Conservation (phyloP, 2,329 filamentous ascomycete genomes). For the Fusarium sp. region DNA sequence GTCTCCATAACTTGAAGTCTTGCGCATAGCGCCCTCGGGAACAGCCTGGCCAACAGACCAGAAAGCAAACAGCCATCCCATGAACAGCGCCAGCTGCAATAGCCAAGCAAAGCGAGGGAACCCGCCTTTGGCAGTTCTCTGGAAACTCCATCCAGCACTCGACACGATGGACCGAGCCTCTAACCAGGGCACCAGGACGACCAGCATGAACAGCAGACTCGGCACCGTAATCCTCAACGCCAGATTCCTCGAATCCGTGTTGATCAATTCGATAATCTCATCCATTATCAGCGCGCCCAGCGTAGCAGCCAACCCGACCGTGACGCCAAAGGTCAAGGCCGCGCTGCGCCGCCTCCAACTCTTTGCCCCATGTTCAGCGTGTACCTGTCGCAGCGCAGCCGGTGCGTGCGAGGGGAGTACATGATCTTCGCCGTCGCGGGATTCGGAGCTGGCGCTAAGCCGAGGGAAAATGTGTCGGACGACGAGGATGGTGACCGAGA, state of each 20-base stretch:
- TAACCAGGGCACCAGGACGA: constrained; percentile 81
- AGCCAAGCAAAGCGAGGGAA: constrained; percentile 72
- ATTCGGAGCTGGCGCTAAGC: constrained; percentile 68
- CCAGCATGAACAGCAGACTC: constrained; percentile 76
- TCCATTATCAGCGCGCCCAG: constrained; percentile 85
- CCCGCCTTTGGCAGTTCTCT: constrained; percentile 67
- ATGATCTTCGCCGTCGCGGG: constrained; percentile 69
- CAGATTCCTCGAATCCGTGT: constrained; percentile 73
- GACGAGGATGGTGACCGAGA: constrained; percentile 71
- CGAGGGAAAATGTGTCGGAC: constrained; percentile 78
- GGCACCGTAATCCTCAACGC: constrained; percentile 78
- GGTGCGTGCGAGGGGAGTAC: constrained; percentile 73
- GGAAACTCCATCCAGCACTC: constrained; percentile 71
- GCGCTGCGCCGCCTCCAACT: constrained; percentile 64
- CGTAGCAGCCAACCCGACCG: constrained; percentile 81
- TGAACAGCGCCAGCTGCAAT: constrained; percentile 72
- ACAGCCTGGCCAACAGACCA: constrained; percentile 80
- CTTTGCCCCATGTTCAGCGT: constrained; percentile 69
- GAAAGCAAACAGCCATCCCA: constrained; percentile 77
- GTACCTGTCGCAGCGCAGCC: constrained; percentile 66
- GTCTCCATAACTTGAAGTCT: constrained; percentile 36
- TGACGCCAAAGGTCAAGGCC: constrained; percentile 78
- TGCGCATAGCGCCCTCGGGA: constrained; percentile 54
- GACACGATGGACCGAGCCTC: constrained; percentile 77
- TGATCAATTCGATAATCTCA: constrained; percentile 83